phyloP scores from a whole-genome alignment of 305 asterid genomes.

The Rubia occidens region DNA sequence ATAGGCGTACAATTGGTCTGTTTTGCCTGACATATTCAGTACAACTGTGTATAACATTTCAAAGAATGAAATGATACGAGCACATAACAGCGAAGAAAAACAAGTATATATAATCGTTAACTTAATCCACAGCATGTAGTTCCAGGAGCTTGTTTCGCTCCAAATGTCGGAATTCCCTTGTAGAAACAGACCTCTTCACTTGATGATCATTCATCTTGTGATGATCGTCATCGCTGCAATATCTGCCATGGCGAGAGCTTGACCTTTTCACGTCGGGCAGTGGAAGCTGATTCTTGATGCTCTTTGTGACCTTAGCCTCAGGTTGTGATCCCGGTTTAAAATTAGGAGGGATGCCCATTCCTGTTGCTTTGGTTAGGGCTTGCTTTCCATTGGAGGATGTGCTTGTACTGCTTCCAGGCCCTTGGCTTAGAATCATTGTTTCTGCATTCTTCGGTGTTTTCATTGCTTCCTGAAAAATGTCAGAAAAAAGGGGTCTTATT shows the following conservation, averaged over 20 bases:
- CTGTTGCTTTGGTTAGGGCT: constrained; percentile 32
- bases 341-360: constrained; percentile 18
- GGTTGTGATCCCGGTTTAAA: constrained; percentile 26
- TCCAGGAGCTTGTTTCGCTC: constrained; percentile 29
- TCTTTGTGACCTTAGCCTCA: constrained; percentile 22
- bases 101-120: neutral
- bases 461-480: constrained; percentile 24
- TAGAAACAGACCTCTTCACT: constrained; percentile 47
- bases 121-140: constrained; percentile 27
- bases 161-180: constrained; percentile 33
- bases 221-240: constrained; percentile 16
- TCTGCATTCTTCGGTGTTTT: constrained; percentile 33
- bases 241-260: constrained; percentile 7
- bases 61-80: constrained; percentile 5
- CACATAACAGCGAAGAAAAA: neutral
- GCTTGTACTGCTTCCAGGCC: constrained; percentile 42
- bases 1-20: too few relatives aligned
- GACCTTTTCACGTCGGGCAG: constrained; percentile 27
- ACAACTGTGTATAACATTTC: neutral
- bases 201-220: constrained; percentile 23
- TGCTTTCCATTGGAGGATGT: constrained; percentile 26
- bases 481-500: neutral
- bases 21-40: neutral
- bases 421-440: constrained; percentile 29
- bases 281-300: constrained; percentile 35